Conservation (phyloP, 2,329 filamentous ascomycete species). For the Paraphaeosphaeria minitans region DNA sequence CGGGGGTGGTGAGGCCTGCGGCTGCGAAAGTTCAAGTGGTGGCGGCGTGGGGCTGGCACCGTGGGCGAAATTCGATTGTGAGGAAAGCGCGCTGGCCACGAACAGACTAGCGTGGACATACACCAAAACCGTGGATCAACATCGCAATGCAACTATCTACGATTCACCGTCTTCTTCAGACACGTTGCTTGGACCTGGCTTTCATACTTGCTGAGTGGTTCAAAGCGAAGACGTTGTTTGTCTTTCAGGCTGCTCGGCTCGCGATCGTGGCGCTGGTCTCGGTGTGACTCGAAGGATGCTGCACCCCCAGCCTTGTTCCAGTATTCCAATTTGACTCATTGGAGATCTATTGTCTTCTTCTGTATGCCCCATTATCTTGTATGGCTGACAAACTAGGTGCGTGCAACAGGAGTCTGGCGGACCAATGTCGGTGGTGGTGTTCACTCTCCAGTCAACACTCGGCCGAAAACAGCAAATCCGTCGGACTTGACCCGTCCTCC, state of each 20-base stretch:
- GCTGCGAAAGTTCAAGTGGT: conserved; percentile 5
- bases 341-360: not conserved
- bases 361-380: not conserved
- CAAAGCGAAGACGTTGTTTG: too few species aligned
- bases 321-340: not conserved
- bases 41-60: conserved; percentile 9
- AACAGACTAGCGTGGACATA: not conserved
- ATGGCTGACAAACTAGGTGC: not conserved
- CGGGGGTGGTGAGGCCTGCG: not conserved
- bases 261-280: not conserved
- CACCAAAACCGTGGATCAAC: not conserved
- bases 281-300: not conserved
- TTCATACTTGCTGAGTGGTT: too few species aligned
- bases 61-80: conserved; percentile 8
- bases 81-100: not conserved
- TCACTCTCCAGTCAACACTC: not conserved
- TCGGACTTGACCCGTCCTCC: conserved; percentile 2
- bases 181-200: too few species aligned
- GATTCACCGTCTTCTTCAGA: too few species aligned
- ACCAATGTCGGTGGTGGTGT: not conserved
- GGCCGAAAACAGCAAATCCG: conserved; percentile 3
- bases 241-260: not conserved
- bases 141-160: not conserved
- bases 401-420: not conserved
- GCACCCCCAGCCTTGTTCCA: not conserved